Percentiles rank a stretch among this genome's conserved stretches.
Evolutionary conservation across 1,284 basidiomycete species (phyloP).

Genomic region (Ustilago nuda): DNA sequence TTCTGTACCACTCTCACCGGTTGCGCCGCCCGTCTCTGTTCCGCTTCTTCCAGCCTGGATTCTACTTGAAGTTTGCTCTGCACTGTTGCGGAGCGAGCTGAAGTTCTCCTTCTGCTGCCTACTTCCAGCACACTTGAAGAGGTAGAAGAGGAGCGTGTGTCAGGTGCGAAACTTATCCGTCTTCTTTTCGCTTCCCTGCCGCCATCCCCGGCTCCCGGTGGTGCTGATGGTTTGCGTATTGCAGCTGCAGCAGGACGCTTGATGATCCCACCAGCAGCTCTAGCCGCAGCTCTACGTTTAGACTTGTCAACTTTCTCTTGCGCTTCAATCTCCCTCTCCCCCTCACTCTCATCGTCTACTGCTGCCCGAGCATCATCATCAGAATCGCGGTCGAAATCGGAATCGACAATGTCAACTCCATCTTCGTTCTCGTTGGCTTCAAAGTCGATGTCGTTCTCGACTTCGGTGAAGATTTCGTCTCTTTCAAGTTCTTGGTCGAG

Average conservation of each 20-base stretch:
- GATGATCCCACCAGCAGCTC: slow-evolving; percentile 20
- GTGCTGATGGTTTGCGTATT: neutral
- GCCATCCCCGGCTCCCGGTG: neutral
- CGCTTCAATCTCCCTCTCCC: slow-evolving; percentile 53
- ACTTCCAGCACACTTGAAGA: neutral
- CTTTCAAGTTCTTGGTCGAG: slow-evolving; percentile 63
- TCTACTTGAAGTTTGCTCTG: slow-evolving; percentile 60
- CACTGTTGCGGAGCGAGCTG: slow-evolving; percentile 54
- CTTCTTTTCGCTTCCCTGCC: slow-evolving; percentile 20
- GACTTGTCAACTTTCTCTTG: slow-evolving; percentile 50
- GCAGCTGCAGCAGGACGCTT: slow-evolving; percentile 13
- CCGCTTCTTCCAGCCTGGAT: slow-evolving; percentile 73
- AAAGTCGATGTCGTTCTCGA: slow-evolving; percentile 63
- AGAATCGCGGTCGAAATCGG: slow-evolving; percentile 61
- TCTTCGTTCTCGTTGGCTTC: slow-evolving; percentile 57
- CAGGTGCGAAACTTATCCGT: slow-evolving; percentile 45
- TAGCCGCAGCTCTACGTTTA: slow-evolving; percentile 27
- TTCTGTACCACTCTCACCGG: slow-evolving; percentile 26
- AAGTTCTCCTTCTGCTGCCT: slow-evolving; percentile 11
- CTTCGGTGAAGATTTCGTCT: slow-evolving; percentile 64
- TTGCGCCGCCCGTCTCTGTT: slow-evolving; percentile 74
- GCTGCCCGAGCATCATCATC: slow-evolving; percentile 49
- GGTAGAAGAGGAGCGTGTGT: slow-evolving; percentile 10
- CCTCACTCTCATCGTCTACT: slow-evolving; percentile 44
- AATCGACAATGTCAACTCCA: slow-evolving; percentile 65